These are phyloP conservation scores for Blastobotrys persicus DNA, from an alignment of 1,139 yeast species.

Conservation along the genomic window DNA sequence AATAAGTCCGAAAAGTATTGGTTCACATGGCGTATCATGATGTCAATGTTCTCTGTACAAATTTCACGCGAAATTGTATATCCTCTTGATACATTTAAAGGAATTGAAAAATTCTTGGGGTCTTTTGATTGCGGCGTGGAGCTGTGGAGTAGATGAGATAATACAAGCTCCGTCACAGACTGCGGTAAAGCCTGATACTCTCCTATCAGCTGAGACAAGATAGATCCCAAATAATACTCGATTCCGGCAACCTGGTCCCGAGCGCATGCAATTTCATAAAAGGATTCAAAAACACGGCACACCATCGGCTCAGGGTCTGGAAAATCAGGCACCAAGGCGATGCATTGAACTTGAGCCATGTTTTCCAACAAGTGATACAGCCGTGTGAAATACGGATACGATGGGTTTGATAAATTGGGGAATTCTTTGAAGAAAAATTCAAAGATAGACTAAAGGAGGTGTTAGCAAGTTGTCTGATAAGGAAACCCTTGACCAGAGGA, in stretches of 20 bases:
- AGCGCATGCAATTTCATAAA: slow-evolving; percentile 53
- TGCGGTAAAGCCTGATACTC: slow-evolving; percentile 74
- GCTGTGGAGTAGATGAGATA: slow-evolving; percentile 48
- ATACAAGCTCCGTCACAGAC: slow-evolving; percentile 57
- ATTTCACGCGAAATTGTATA: slow-evolving; percentile 65
- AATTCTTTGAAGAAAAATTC: slow-evolving; percentile 57
- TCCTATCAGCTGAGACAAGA: slow-evolving; percentile 65
- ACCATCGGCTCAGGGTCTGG: slow-evolving; percentile 59
- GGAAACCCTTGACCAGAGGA: no score
- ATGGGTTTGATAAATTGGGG: slow-evolving; percentile 53
- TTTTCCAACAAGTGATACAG: slow-evolving; percentile 65
- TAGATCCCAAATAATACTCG: slow-evolving; percentile 62
- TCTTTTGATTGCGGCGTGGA: slow-evolving; percentile 39
- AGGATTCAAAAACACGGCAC: slow-evolving; percentile 55
- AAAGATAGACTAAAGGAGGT: slow-evolving; percentile 27
- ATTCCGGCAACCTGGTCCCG: slow-evolving; percentile 33
- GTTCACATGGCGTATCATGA: slow-evolving; percentile 75
- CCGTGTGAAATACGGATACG: slow-evolving; percentile 64
- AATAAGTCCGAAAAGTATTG: slow-evolving; percentile 78
- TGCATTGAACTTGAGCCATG: slow-evolving; percentile 75
- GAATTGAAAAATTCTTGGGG: slow-evolving; percentile 31
- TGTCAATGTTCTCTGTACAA: slow-evolving; percentile 68
- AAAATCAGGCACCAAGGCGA: slow-evolving; percentile 73
- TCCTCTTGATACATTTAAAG: slow-evolving; percentile 48
- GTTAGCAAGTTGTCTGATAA: slow-evolving; percentile 6